Evolutionary conservation across 176 grass and related monocot species (phyloP).

Genomic region (Tillandsia leiboldiana): DNA sequence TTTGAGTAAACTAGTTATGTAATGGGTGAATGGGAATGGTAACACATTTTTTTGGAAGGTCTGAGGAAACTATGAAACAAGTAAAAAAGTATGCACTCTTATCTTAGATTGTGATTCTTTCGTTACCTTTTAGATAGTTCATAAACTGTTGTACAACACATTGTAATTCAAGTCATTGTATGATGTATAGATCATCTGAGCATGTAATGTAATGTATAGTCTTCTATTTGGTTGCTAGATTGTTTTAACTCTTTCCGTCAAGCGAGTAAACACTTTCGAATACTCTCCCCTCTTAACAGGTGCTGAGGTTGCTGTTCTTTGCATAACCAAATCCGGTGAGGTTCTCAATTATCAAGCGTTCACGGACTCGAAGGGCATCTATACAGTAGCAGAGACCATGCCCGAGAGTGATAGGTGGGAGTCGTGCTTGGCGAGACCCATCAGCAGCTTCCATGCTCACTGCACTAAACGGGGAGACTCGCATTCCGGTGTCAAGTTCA

Average conservation of each 20-base stretch:
- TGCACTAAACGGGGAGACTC: conserved; percentile 64
- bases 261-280: neutral
- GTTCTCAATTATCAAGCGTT: conserved; percentile 96
- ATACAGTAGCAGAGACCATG: conserved; percentile 82
- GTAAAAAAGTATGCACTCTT: too few species aligned
- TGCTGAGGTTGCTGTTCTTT: conserved; percentile 87
- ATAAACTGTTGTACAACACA: too few species aligned
- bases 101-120: too few species aligned
- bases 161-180: too few species aligned
- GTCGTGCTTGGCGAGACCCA: conserved; percentile 83
- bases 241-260: neutral
- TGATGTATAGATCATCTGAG: too few species aligned
- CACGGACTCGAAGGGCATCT: conserved; percentile 70
- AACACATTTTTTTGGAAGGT: too few species aligned
- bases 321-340: conserved; percentile 86
- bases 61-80: too few species aligned
- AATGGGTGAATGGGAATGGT: too few species aligned
- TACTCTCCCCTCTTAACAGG: conserved; percentile 25
- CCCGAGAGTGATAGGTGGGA: conserved; percentile 82
- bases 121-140: too few species aligned
- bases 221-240: neutral
- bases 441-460: conserved; percentile 71
- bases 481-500: conserved; percentile 84
- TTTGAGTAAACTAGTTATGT: too few species aligned
- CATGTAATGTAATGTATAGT: too few species aligned